Conservation (phyloP, 1,139 yeast genomes). For the Nakaseomyces bracarensis region DNA sequence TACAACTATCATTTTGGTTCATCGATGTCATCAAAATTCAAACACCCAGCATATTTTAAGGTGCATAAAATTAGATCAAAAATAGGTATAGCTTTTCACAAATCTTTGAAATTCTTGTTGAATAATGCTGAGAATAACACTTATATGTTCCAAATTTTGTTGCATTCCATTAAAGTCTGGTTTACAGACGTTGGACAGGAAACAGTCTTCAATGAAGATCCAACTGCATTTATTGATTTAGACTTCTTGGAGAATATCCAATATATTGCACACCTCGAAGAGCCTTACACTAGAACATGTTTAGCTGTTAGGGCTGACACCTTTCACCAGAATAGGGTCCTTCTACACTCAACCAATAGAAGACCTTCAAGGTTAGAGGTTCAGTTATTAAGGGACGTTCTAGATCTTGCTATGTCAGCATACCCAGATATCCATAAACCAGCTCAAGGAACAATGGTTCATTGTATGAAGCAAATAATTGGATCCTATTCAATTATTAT, state of each 20-base stretch:
- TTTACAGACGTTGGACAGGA: slow-evolving; percentile 79
- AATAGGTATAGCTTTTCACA: slow-evolving; percentile 63
- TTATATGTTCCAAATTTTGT: slow-evolving; percentile 54
- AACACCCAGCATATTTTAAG: slow-evolving; percentile 46
- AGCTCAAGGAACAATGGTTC: slow-evolving; percentile 63
- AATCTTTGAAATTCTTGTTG: slow-evolving; percentile 43
- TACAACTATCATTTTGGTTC: slow-evolving; percentile 44
- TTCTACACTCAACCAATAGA: slow-evolving; percentile 69
- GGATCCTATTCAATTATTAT: slow-evolving; percentile 57
- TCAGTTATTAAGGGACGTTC: slow-evolving; percentile 58
- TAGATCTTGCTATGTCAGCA: slow-evolving; percentile 57
- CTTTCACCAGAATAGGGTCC: slow-evolving; percentile 68
- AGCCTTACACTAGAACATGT: slow-evolving; percentile 69
- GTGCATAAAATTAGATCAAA: slow-evolving; percentile 55
- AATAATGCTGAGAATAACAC: slow-evolving; percentile 56
- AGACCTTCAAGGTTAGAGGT: slow-evolving; percentile 63
- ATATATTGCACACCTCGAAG: slow-evolving; percentile 41
- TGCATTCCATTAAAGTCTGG: slow-evolving; percentile 70
- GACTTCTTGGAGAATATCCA: slow-evolving; percentile 42
- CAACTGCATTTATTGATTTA: slow-evolving; percentile 39
- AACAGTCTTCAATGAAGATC: slow-evolving; percentile 51
- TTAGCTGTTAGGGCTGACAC: slow-evolving; percentile 70
- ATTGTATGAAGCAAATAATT: slow-evolving; percentile 63
- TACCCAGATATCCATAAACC: slow-evolving; percentile 65
- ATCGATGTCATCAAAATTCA: slow-evolving; percentile 39